Conservation (phyloP, 2,329 filamentous ascomycete genomes). For the Hortaea werneckii region DNA sequence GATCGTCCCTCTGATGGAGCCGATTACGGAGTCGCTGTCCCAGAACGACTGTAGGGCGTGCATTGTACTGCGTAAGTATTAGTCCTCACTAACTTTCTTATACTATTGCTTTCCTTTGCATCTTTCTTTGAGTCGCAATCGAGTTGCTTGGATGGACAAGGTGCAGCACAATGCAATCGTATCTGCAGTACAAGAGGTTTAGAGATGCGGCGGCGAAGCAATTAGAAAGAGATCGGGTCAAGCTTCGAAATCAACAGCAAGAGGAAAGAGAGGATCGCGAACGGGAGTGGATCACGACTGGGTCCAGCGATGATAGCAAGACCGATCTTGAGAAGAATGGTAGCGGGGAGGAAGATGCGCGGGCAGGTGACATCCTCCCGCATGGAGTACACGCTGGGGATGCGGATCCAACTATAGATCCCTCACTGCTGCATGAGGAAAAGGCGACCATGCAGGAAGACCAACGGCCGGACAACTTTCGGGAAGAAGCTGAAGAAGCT, state of each 20-base stretch:
- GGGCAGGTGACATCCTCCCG: background rate
- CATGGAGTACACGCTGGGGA: slow-evolving; percentile 2
- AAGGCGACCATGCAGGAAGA: slow-evolving; percentile 3
- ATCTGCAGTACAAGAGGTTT: slow-evolving; percentile 18
- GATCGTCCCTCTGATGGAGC: too few species aligned
- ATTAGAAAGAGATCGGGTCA: slow-evolving; percentile 14
- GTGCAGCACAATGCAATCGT: slow-evolving; percentile 1
- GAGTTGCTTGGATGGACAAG: too few species aligned
- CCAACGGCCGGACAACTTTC: slow-evolving; percentile 6
- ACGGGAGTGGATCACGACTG: slow-evolving; percentile 3
- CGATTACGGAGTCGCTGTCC: too few species aligned
- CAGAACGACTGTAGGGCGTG: too few species aligned
- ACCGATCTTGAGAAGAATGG: slow-evolving; percentile 14
- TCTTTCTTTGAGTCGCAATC: too few species aligned
- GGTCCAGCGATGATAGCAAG: slow-evolving; percentile 10
- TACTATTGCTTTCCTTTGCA: too few species aligned
- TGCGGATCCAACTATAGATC: slow-evolving; percentile 2
- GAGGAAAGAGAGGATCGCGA: background rate
- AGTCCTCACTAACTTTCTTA: too few species aligned
- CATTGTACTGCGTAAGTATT: too few species aligned
- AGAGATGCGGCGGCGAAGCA: slow-evolving; percentile 14
- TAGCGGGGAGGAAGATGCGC: slow-evolving; percentile 4
- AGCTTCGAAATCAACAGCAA: slow-evolving; percentile 5
- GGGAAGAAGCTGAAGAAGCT: slow-evolving; percentile 3
- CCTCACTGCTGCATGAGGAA: slow-evolving; percentile 2